These are phyloP conservation scores for Pleurotus giganteus DNA, from an alignment of 768 basidiomycete genomes.

Conservation along the genomic window DNA sequence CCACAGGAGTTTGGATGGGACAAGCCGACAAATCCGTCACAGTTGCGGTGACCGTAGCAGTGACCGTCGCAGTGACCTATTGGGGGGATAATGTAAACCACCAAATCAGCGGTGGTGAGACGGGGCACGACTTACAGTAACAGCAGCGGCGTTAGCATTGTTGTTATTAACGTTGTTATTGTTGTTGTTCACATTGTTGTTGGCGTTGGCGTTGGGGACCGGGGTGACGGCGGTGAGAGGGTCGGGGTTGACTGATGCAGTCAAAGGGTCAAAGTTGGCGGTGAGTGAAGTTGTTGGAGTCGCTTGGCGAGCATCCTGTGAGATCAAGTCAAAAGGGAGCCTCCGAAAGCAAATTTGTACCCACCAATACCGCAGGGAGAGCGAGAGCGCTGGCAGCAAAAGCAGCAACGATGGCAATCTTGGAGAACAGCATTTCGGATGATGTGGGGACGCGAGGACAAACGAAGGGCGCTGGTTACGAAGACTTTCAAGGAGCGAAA, in stretches of 20 bases:
- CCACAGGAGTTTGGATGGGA: not conserved
- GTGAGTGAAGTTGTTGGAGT: not conserved
- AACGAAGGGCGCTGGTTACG: not conserved
- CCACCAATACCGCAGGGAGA: not conserved
- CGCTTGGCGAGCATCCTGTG: slow-evolving; percentile 1
- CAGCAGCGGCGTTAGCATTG: not conserved
- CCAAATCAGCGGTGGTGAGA: not conserved
- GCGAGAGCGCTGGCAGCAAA: not conserved
- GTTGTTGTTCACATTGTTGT: not conserved
- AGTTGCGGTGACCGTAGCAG: not conserved
- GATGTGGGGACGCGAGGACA: not conserved
- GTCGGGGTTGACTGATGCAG: slow-evolving; percentile 4
- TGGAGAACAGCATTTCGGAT: slow-evolving; percentile 7
- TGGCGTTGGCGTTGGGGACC: not conserved
- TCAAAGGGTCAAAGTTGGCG: slow-evolving; percentile 4
- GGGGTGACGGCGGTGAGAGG: slow-evolving; percentile 4
- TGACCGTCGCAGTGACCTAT: not conserved
- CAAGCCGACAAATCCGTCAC: not conserved
- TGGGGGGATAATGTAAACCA: not conserved
- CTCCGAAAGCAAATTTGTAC: not conserved
- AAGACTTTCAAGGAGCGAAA: not conserved
- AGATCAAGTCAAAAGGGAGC: not conserved
- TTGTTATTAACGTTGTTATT: not conserved
- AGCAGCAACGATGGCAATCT: slow-evolving; percentile 1
- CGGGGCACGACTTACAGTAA: not conserved